A percentile compares a stretch with the other conserved stretches of the same genome.
Conservation (phyloP, 768 basidiomycete genomes). For the Mycena floridula region DNA sequence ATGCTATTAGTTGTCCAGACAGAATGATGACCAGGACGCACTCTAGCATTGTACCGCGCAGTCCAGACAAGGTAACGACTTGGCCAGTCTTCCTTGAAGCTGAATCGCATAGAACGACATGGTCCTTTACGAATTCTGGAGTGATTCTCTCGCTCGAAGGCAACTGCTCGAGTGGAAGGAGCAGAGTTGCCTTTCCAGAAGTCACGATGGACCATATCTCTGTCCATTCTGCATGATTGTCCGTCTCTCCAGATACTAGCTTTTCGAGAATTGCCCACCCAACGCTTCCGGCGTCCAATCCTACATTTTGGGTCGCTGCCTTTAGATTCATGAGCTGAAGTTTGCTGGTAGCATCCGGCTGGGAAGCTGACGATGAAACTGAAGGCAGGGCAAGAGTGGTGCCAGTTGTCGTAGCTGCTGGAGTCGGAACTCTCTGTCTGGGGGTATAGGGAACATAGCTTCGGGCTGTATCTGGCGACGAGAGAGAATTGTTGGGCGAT, state of each 20-base stretch:
- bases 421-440: constrained; percentile 51
- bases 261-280: constrained; percentile 80
- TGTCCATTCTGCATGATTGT: constrained; percentile 58
- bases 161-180: constrained; percentile 66
- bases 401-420: constrained; percentile 39
- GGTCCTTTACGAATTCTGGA: constrained; percentile 76
- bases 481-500: constrained; percentile 37
- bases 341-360: constrained; percentile 60
- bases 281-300: constrained; percentile 54
- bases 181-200: constrained; percentile 70
- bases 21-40: constrained; percentile 25
- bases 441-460: constrained; percentile 78
- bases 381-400: constrained; percentile 31
- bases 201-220: constrained; percentile 63
- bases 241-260: constrained; percentile 42
- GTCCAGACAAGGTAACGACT: constrained; percentile 76
- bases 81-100: constrained; percentile 35
- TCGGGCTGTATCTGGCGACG: constrained; percentile 22
- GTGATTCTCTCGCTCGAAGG: constrained; percentile 53
- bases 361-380: constrained; percentile 36
- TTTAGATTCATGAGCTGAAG: constrained; percentile 71
- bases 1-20: neutral
- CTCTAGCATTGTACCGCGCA: constrained; percentile 66
- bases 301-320: constrained; percentile 62
- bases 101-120: constrained; percentile 63